A percentile compares a stretch with the other conserved stretches of the same genome.
phyloP scores from a whole-genome alignment of 148 eudicot species.

The Dysphania ambrosioides region DNA sequence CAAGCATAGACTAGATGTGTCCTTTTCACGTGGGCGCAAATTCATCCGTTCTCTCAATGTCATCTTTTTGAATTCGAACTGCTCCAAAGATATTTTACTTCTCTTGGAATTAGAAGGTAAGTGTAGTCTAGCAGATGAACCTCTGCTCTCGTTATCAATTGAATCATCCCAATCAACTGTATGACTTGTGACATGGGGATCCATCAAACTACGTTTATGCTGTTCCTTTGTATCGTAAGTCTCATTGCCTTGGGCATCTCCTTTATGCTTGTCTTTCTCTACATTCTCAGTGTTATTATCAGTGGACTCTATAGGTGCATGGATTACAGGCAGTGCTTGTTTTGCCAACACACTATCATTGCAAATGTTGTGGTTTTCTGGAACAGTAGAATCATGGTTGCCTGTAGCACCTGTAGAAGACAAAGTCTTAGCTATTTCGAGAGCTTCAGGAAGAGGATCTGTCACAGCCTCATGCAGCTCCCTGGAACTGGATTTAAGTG shows the following conservation, averaged over 20 bases:
- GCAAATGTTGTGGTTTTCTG: slow-evolving; percentile 11
- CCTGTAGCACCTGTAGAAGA: slow-evolving; percentile 14
- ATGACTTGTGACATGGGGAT: slow-evolving; percentile 42
- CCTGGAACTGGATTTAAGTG: slow-evolving; percentile 1
- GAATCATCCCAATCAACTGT: slow-evolving; percentile 57
- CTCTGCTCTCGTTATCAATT: slow-evolving; percentile 35
- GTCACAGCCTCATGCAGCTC: slow-evolving; percentile 20
- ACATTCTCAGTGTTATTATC: slow-evolving; percentile 8
- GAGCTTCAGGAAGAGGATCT: slow-evolving; percentile 50
- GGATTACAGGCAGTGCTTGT: not conserved
- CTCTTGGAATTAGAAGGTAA: too few relatives aligned
- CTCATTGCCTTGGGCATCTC: slow-evolving; percentile 22
- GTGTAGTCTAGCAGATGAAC: too few relatives aligned
- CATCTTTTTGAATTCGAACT: too few relatives aligned
- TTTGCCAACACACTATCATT: slow-evolving; percentile 13
- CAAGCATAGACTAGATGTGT: slow-evolving; percentile 35
- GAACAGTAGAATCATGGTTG: slow-evolving; percentile 14
- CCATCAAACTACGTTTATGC: slow-evolving; percentile 46
- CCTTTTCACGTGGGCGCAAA: too few relatives aligned
- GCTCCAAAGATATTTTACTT: too few relatives aligned
- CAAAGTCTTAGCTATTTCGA: slow-evolving; percentile 14
- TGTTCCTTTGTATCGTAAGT: slow-evolving; percentile 4
- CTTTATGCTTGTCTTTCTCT: slow-evolving; percentile 12
- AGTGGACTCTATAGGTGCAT: slow-evolving; percentile 18
- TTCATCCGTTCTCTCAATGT: too few relatives aligned